Base-by-base conservation (phyloP, 495 filamentous ascomycete genomes). In the Tuber indicum region DNA sequence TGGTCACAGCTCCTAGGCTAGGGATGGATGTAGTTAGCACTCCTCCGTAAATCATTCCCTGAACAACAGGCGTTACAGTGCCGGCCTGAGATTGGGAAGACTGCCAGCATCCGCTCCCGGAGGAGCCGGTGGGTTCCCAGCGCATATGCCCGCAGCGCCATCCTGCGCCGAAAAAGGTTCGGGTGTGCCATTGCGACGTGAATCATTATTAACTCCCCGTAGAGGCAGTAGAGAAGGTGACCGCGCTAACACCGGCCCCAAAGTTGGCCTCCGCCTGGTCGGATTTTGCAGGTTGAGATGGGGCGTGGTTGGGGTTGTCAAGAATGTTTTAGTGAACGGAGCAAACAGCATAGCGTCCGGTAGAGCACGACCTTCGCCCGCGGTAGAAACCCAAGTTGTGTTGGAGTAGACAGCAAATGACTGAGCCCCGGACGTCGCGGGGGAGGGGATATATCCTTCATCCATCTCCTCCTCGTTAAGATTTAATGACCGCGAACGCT, bases 371-470 rank as follows among this genome's bases (percentile, higher is more conserved):
- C 71, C 72, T 23, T 19, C 46, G 1, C 41, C 76, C 16, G 43
- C 46, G 42, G 44, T 23, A 9, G 46, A 62, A 26, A 32, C 62
- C 32, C 69, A 47, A 8, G 74, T 41, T 16, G 75, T 75, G 46
- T 66, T 62, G 41, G 72, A 72, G 47, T 78, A 78, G 21, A 82
- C 52, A 36, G 74, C 80, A 58, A 75, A 76, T 8, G 75, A 76
- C 32, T 80, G 81, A 23, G 75, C 73, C 52, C 78, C 46, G 39
- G 81, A 80, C 72, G 82, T 82, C 52, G 82, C 70, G 44, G 81
- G 81, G 14, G 80, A 73, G 70, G 82, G 77, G 26, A 83, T 43
- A 39, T 75, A 77, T n/a, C 75, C 81, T 3, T 76, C 81, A 46
- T 82, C 80, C 16, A 78, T 71, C 66, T 83, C 80, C 23, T 14